Evolutionary conservation across 1,284 basidiomycete species (phyloP), one percentile per base, ranked within the genome.

Genomic region (Papiliotrema laurentii): DNA sequence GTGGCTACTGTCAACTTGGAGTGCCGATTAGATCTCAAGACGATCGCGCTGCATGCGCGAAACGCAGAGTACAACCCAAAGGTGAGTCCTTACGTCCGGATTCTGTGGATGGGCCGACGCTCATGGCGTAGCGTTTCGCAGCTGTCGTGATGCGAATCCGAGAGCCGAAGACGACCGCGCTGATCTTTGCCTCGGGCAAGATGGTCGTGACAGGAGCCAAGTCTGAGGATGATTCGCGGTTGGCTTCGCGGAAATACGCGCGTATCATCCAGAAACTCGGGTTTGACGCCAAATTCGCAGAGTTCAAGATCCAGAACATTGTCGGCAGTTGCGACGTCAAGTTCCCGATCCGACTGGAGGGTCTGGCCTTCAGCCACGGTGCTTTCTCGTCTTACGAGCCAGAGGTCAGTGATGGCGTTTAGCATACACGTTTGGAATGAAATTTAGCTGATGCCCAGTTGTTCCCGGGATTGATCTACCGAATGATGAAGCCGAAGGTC

Each of bases 91-190:
- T n/a, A n/a, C n/a, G n/a, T n/a, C n/a, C 43, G 4, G 7, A 19
- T 16, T 22, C 34, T 9, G 30, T 42, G 2, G 40, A 16, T 1
- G 24, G 2, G 36, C 13, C 11, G 2, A 3, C 21, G 21, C 44
- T 26, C 19, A 24, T 18, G n/a, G 13, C 9, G 18, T 39, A 97
- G 92, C 93, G 96, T 86, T 98, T 98, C 78, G 96, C 96, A 59
- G 96, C 96, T 54, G 96, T 98, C 59, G 98, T 98, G 77, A 98
- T 99, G 96, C 90, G 96, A 77, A 98, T 99, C 70, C 91, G 96
- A 64, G 94, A 98, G 67, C 96, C 96, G 50, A 98, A 98, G 81
- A 99, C 96, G 50, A 98, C 96, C 35, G 96, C 96, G 11, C 83
- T 99, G 59, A 98, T 98, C 75, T 98, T 99, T 75, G 96, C 96